Conservation (phyloP, 768 basidiomycete genomes). For the Fomitopsis serialis region DNA sequence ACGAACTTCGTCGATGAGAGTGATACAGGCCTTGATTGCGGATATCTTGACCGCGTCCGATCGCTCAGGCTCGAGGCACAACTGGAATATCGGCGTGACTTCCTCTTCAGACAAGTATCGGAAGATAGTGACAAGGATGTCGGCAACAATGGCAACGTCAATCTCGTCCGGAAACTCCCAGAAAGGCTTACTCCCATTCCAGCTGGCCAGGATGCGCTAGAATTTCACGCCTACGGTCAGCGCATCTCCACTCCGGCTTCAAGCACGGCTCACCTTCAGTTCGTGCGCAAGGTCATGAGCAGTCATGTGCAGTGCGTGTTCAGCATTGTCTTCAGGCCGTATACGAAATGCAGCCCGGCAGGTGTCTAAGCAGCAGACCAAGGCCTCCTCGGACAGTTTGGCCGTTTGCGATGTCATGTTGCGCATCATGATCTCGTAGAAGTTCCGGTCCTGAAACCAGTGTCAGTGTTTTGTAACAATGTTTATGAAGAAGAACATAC, state of each 20-base stretch:
- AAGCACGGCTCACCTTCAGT: conserved; percentile 50
- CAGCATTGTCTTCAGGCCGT: conserved; percentile 34
- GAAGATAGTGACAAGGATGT: conserved; percentile 68
- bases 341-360: conserved; percentile 58
- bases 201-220: conserved; percentile 25
- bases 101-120: conserved; percentile 65
- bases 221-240: not conserved
- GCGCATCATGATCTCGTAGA: conserved; percentile 57
- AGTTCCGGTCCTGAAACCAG: conserved; percentile 40
- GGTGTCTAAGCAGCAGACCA: conserved; percentile 72
- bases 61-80: conserved; percentile 69
- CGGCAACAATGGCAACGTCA: conserved; percentile 72
- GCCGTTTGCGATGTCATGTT: conserved; percentile 51
- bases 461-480: not conserved
- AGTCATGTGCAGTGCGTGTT: conserved; percentile 57
- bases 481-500: conserved; percentile 3
- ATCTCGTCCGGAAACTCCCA: conserved; percentile 68
- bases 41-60: conserved; percentile 79
- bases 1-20: conserved; percentile 59
- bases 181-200: conserved; percentile 43
- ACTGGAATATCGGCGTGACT: conserved; percentile 50
- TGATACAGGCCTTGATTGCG: conserved; percentile 69
- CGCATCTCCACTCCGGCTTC: conserved; percentile 4
- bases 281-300: conserved; percentile 76
- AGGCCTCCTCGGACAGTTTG: conserved; percentile 50